Conservation (phyloP, 2,329 filamentous ascomycete genomes). For the Fusarium robinianum region DNA sequence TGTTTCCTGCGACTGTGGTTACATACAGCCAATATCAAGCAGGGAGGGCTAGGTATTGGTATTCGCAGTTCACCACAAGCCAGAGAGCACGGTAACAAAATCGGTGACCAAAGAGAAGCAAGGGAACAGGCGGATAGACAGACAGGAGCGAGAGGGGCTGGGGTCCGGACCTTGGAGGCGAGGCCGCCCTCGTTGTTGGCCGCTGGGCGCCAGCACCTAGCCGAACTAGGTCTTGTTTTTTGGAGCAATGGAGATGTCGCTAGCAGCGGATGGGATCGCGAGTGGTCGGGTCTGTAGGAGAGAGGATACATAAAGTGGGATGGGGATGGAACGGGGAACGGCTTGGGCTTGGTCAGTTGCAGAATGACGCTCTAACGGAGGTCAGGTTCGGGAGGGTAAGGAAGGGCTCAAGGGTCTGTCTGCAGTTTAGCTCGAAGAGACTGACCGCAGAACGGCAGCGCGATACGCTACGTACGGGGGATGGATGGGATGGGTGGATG, state of each 20-base stretch:
- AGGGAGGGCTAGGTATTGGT: no score
- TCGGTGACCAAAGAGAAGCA: slow-evolving; percentile 27
- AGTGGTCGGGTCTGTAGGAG: slow-evolving; percentile 28
- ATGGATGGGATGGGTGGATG: no score
- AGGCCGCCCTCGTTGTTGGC: slow-evolving; percentile 31
- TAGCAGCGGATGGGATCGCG: slow-evolving; percentile 32
- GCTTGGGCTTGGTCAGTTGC: slow-evolving; percentile 9
- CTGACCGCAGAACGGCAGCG: slow-evolving; percentile 10
- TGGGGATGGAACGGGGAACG: background rate
- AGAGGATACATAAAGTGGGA: slow-evolving; percentile 15
- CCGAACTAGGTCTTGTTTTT: slow-evolving; percentile 30
- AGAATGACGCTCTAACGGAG: slow-evolving; percentile 17
- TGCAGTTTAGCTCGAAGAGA: no score
- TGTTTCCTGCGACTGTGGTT: no score
- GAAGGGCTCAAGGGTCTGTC: slow-evolving; percentile 26
- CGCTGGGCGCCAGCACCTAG: slow-evolving; percentile 34
- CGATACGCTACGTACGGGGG: no score
- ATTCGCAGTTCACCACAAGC: no score
- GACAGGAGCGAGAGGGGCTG: slow-evolving; percentile 29
- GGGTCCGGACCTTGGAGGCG: slow-evolving; percentile 23
- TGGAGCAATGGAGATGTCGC: slow-evolving; percentile 33
- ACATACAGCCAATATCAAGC: no score
- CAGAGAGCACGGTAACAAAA: no score
- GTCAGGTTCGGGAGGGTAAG: slow-evolving; percentile 30
- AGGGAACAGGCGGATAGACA: slow-evolving; percentile 13